Percentiles rank a stretch among this genome's conserved stretches.
These are phyloP conservation scores for Umbellularia californica DNA, from an alignment of 164 flowering plant species.

Conservation along the genomic window DNA sequence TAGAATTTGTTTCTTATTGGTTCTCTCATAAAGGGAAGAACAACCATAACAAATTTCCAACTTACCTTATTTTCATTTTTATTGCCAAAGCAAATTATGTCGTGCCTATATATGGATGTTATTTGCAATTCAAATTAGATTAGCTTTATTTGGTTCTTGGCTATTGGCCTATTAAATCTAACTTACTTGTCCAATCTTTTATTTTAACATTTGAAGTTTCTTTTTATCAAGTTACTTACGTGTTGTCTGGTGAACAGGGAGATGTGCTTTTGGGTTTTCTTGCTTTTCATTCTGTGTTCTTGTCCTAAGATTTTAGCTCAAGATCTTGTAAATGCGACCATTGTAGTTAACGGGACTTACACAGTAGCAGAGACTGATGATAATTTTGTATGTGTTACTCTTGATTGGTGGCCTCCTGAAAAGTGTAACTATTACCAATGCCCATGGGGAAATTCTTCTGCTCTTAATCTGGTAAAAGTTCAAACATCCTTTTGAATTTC, in stretches of 20 bases:
- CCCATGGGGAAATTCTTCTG: constrained; percentile 76
- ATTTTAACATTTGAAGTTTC: too few species aligned
- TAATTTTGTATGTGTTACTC: constrained; percentile 81
- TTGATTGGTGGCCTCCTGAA: constrained; percentile 95
- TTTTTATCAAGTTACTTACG: neutral
- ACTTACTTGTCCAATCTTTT: too few species aligned
- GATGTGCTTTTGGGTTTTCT: constrained; percentile 34
- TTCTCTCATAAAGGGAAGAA: too few species aligned
- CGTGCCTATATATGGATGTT: too few species aligned
- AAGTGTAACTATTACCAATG: constrained; percentile 79
- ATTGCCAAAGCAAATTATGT: too few species aligned
- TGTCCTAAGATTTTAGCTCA: constrained; percentile 38
- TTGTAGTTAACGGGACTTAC: constrained; percentile 38
- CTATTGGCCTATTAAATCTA: too few species aligned
- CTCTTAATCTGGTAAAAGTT: constrained; percentile 49
- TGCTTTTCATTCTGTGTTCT: constrained; percentile 35
- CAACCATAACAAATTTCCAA: too few species aligned
- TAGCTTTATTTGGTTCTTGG: neutral
- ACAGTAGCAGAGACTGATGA: constrained; percentile 51
- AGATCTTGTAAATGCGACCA: constrained; percentile 26
- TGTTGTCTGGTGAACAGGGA: neutral
- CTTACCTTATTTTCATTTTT: too few species aligned
- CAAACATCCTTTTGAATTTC: neutral
- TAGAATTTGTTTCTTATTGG: too few species aligned
- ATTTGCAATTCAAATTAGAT: too few species aligned